phyloP scores from a whole-genome alignment of 108 stramenopile genomes.

The Nannochloropsis oceanica region DNA sequence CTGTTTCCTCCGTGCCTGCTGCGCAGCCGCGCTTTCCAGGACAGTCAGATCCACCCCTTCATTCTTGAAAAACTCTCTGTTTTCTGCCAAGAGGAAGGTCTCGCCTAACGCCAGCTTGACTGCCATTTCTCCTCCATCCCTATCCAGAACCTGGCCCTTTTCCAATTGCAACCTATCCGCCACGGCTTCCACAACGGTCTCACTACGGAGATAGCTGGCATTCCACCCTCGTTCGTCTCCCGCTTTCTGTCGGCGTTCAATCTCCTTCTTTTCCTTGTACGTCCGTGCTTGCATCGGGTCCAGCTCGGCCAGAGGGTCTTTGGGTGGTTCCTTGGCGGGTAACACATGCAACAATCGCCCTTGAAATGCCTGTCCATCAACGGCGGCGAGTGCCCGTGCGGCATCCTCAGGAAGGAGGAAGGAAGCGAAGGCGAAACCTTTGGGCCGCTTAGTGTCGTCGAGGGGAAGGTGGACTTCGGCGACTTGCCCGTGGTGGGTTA shows the following conservation, averaged over 20 bases:
- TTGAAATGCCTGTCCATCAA: constrained; percentile 29
- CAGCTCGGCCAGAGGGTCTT: not conserved
- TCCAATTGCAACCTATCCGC: constrained; percentile 64
- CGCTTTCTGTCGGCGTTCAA: constrained; percentile 61
- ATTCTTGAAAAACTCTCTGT: constrained; percentile 61
- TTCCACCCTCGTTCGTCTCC: constrained; percentile 61
- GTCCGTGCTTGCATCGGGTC: constrained; percentile 33
- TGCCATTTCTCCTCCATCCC: constrained; percentile 76
- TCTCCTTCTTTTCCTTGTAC: constrained; percentile 77
- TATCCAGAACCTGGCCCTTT: constrained; percentile 76
- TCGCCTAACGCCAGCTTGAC: constrained; percentile 86
- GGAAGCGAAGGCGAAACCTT: constrained; percentile 87
- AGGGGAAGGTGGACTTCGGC: constrained; percentile 77
- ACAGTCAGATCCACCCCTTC: constrained; percentile 77
- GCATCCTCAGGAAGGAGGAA: constrained; percentile 31
- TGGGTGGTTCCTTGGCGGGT: constrained; percentile 8
- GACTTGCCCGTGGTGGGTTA: constrained; percentile 53
- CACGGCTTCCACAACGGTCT: constrained; percentile 83
- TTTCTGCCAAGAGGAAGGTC: constrained; percentile 83
- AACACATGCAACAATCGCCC: constrained; percentile 33
- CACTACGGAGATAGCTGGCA: constrained; percentile 77
- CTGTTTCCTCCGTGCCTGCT: not conserved
- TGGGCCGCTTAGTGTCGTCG: constrained; percentile 60
- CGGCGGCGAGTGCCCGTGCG: constrained; percentile 10
- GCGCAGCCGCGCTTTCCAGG: constrained; percentile 42